Percentiles rank a stretch among this genome's conserved stretches.
Conservation (phyloP, 106 monocot species). For the Allium fistulosum region DNA sequence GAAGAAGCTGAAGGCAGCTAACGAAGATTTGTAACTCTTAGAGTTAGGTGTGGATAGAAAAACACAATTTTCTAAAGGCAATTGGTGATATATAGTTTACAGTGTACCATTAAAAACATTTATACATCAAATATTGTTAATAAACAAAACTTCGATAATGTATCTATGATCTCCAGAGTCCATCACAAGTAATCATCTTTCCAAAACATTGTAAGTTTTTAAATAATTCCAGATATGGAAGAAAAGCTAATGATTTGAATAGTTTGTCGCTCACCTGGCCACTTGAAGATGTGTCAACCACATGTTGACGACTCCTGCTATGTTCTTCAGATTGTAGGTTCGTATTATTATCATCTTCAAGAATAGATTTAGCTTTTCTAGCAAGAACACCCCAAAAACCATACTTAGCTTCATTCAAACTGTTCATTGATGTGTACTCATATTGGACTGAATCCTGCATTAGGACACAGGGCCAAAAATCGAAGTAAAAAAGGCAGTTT, state of each 20-base stretch:
- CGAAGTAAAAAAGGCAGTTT: not conserved
- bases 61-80: no score
- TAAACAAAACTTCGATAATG: no score
- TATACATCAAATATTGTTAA: no score
- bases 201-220: not conserved
- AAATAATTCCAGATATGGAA: not conserved
- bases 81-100: no score
- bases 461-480: not conserved
- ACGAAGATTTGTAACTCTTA: no score
- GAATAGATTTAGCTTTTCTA: constrained; percentile 61
- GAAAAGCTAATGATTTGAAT: not conserved
- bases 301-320: constrained; percentile 15
- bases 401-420: constrained; percentile 41
- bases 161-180: no score
- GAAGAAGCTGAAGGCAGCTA: no score
- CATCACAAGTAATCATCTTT: not conserved
- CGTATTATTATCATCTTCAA: constrained; percentile 44
- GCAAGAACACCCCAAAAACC: constrained; percentile 79
- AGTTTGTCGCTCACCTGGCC: constrained; percentile 28
- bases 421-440: constrained; percentile 60
- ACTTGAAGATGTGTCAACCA: constrained; percentile 18
- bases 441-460: constrained; percentile 40
- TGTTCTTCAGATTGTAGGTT: constrained; percentile 18
- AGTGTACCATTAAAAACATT: no score
- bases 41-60: no score